phyloP scores from a whole-genome alignment of 225 moss, liverwort and hornwort species.

The Neckera pumila region DNA sequence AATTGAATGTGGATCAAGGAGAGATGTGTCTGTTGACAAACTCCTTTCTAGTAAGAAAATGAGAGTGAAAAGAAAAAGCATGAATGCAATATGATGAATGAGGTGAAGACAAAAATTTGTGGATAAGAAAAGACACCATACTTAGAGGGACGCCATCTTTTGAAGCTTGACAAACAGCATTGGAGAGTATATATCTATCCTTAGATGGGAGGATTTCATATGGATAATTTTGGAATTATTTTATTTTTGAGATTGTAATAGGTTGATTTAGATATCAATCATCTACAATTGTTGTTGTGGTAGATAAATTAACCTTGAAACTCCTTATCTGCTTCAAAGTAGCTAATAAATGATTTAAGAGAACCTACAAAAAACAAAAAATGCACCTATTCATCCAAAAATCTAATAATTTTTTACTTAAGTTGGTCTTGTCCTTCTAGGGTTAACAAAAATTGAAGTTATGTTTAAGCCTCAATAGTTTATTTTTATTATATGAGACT shows the following conservation, averaged over 20 bases:
- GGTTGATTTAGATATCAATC: background rate
- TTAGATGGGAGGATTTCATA: background rate
- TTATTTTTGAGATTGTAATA: background rate
- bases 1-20: background rate
- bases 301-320: background rate
- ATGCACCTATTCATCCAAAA: background rate
- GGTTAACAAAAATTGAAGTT: too few species aligned
- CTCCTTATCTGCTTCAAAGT: rapidly evolving
- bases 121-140: background rate
- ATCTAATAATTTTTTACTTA: background rate
- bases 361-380: background rate
- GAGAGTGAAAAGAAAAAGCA: too few species aligned
- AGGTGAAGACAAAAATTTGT: too few species aligned
- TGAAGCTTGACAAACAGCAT: background rate
- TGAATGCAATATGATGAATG: background rate
- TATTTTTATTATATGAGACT: too few species aligned
- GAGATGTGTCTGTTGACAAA: background rate
- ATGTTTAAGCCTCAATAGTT: too few species aligned
- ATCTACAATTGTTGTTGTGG: background rate
- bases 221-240: background rate
- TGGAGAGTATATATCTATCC: background rate
- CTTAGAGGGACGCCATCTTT: background rate
- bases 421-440: too few species aligned
- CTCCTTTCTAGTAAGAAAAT: background rate
- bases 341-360: background rate